Percentiles rank a stretch among this genome's conserved stretches.
These are phyloP conservation scores for Lanmaoa rubissima DNA, from an alignment of 768 basidiomycete genomes.

Conservation along the genomic window DNA sequence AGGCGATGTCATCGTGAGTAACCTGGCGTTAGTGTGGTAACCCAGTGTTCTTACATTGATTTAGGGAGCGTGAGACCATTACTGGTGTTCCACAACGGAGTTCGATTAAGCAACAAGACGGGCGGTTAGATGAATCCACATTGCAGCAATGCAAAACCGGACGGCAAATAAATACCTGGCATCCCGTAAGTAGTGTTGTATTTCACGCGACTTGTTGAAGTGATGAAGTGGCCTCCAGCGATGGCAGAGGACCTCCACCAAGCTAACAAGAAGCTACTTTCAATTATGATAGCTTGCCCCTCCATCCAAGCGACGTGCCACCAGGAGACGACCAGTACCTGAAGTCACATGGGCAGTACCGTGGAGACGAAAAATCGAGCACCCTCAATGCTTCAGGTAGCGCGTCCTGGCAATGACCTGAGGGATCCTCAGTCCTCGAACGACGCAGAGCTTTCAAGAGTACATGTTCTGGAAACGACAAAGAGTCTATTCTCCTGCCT, in stretches of 20 bases:
- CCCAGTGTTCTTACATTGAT: background rate
- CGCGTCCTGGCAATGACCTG: background rate
- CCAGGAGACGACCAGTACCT: background rate
- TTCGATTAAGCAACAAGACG: background rate
- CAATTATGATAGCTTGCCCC: no score
- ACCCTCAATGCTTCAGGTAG: background rate
- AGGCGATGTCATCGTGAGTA: slow-evolving; percentile 5
- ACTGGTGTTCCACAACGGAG: background rate
- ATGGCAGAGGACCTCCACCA: slow-evolving; percentile 10
- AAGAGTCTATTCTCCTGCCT: background rate
- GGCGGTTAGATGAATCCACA: background rate
- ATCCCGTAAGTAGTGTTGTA: slow-evolving; percentile 3
- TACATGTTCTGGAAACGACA: background rate
- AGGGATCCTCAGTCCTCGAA: background rate
- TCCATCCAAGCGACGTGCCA: background rate
- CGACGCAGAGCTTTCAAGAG: background rate
- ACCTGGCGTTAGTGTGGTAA: background rate
- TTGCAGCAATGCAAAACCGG: background rate
- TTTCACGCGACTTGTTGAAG: background rate
- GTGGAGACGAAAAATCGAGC: background rate
- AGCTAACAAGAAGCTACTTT: slow-evolving; percentile 11
- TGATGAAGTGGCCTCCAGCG: background rate
- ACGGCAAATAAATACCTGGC: background rate
- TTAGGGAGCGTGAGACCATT: background rate
- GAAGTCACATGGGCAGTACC: background rate